Base-by-base conservation (phyloP, 352 stramenopile genomes). In the Hyaloperonospora brassicae region DNA sequence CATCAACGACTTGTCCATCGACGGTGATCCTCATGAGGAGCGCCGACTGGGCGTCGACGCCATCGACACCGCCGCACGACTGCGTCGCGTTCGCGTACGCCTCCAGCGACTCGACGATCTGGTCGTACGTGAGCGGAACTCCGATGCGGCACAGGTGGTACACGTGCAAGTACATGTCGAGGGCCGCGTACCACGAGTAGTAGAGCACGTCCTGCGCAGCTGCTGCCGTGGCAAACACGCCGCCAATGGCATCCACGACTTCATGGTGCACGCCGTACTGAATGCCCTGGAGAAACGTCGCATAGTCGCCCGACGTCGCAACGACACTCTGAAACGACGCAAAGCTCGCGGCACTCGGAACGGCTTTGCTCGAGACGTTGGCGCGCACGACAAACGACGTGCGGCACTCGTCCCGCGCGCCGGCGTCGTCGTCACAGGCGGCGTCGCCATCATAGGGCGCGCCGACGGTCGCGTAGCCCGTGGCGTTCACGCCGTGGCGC, bases 161-260 rank as follows among this genome's bases (percentile, higher is more conserved):
- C 53, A 80, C 70, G 44, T 79, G 62, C 38, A 81, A 50, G 57
- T 81, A 79, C 72, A 88, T 86, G 59, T 90, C 79, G 27, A 90
- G 57, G 1, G 76, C 57, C 25, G 68, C 35, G 53, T 86, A 74
- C 77, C 72, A 86, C 59, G 77, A 86, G 59, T 80, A 90, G 64
- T 83, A 90, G 22, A 88, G 59, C 14, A 73, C 58, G 45, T 90
- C 80, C 7, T 57, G 44, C 0, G 80, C 73, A 14, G 77, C 75
- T 0, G 70, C 67, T 2, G 73, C 62, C 5, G 80, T 86, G 36
- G 65, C 47, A 49, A 90, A 68, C n/a, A 57, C 56, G 9, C 76
- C 78, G 23, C 77, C 76, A 6, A 90, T 47, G 1, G 69, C 64
- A 31, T 82, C 66, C 22, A 84, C 61, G 47, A 90, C 60, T 35